Conservation (phyloP, 345 rosid genomes). For the Gossypium mustelinum region DNA sequence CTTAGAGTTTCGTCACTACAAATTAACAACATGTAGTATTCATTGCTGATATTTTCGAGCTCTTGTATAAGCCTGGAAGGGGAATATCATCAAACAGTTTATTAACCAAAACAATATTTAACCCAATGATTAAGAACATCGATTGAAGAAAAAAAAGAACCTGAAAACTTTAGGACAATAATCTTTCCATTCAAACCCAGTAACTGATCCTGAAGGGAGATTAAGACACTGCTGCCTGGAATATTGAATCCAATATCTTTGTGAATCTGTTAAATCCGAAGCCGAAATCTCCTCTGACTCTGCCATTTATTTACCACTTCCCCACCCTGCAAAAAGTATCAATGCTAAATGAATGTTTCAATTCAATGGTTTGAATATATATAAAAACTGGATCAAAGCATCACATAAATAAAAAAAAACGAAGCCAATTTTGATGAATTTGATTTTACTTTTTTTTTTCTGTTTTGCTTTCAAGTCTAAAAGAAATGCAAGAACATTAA, state of each 20-base stretch:
- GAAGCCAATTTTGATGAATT: neutral
- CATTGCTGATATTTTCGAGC: slow-evolving; percentile 35
- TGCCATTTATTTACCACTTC: slow-evolving; percentile 11
- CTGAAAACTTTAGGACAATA: slow-evolving; percentile 56
- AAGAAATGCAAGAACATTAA: neutral
- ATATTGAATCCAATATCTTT: slow-evolving; percentile 31
- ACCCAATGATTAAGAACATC: neutral
- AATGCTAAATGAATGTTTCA: neutral
- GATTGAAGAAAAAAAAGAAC: slow-evolving; percentile 19
- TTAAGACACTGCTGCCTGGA: slow-evolving; percentile 25
- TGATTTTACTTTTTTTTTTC: neutral
- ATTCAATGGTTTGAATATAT: too few relatives aligned
- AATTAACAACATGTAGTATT: slow-evolving; percentile 37
- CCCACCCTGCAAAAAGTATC: neutral
- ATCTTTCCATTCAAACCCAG: slow-evolving; percentile 47
- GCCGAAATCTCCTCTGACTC: slow-evolving; percentile 25
- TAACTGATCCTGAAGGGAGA: slow-evolving; percentile 29
- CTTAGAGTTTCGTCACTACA: slow-evolving; percentile 41
- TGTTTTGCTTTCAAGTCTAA: neutral
- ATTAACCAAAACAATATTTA: neutral
- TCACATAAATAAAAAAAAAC: too few relatives aligned
- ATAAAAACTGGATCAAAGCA: neutral
- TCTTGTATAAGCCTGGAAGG: slow-evolving; percentile 38
- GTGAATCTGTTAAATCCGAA: slow-evolving; percentile 30
- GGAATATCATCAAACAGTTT: neutral